Percentiles rank a stretch among this genome's conserved stretches.
phyloP scores from a whole-genome alignment of 2,329 filamentous ascomycete species.

The Coniochaeta sp. region DNA sequence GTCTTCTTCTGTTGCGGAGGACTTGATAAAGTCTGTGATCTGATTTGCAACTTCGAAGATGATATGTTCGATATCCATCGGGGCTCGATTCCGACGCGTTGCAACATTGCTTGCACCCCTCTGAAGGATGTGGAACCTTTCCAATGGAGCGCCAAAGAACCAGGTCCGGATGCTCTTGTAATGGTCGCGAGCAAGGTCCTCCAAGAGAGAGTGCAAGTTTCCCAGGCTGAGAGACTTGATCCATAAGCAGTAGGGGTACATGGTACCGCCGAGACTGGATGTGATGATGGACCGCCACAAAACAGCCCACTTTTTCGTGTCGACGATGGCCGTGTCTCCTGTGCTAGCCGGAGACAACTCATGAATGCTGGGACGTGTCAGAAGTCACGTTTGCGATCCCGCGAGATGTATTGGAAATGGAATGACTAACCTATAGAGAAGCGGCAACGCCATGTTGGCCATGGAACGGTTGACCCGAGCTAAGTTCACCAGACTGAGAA shows the following conservation, averaged over 20 bases:
- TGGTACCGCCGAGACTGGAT: conserved; percentile 54
- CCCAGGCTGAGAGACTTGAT: conserved; percentile 56
- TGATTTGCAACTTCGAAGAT: conserved; percentile 45
- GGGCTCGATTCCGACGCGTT: conserved; percentile 9
- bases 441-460: conserved; percentile 49
- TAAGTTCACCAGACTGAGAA: conserved; percentile 52
- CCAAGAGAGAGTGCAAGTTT: conserved; percentile 51
- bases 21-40: conserved; percentile 42
- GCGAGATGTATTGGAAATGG: conserved; percentile 1
- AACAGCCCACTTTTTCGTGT: conserved; percentile 46
- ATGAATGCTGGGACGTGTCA: conserved; percentile 29
- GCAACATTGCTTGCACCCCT: conserved; percentile 12
- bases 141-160: conserved; percentile 34
- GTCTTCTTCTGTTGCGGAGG: conserved; percentile 28
- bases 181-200: conserved; percentile 32
- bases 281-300: conserved; percentile 63
- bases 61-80: conserved; percentile 26
- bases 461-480: conserved; percentile 47
- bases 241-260: conserved; percentile 63
- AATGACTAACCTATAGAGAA: conserved; percentile 51
- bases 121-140: not conserved
- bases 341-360: conserved; percentile 34
- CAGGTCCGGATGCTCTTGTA: conserved; percentile 14
- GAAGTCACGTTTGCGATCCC: conserved; percentile 3
- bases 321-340: conserved; percentile 31